Evolutionary conservation across 169 alveolate species (phyloP), one percentile per base, ranked within the genome.

Genomic region (Eimeria praecox): DNA sequence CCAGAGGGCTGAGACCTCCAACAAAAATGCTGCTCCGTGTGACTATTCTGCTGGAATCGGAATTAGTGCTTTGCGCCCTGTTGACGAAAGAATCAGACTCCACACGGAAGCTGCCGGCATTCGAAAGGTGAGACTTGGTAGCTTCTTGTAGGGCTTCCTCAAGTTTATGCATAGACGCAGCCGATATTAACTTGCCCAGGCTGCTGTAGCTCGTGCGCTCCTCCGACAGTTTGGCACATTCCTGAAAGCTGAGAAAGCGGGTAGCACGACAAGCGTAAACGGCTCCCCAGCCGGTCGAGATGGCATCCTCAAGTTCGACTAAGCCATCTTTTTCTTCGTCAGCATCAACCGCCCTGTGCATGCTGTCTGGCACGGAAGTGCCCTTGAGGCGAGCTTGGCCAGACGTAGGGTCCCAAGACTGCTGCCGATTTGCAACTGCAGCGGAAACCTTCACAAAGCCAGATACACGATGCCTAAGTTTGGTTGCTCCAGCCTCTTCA

Each of bases 251-350:
- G 69, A 52, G 80, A 59, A 64, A 87, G 59, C 80, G 93, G 35
- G 93, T 87, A 64, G 82, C 59, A 38, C 82, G 82, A 46, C 93
- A 87, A 14, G 78, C 93, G 82, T 87, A 59, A 30, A 87, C 93
- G 38, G 91, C 35, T n/a, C 91, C 91, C 91, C 91, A 83, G 27
- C 56, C 46, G 73, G 91, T 83, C 38, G 91, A 83, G 22, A 30
- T 5, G 59, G 75, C 54, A 46, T 46, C 73, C 40, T 83, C 77
- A 20, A 38, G 77, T 83, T 46, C 73, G 5, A 22, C 52, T 33
- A 62, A 83, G 52, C 91, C 91, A 54, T 49, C 91, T 35, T 33
- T 38, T 56, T 35, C 77, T 30, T 10, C 88, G 27, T 46, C 88
- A 0, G 66, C 64, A 78, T 78, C 88, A 44, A 78, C 62, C 66